A percentile compares a stretch with the other conserved stretches of the same genome.
Evolutionary conservation across 2,329 filamentous ascomycete species (phyloP).

Genomic region (Ascocoryne sarcoides): DNA sequence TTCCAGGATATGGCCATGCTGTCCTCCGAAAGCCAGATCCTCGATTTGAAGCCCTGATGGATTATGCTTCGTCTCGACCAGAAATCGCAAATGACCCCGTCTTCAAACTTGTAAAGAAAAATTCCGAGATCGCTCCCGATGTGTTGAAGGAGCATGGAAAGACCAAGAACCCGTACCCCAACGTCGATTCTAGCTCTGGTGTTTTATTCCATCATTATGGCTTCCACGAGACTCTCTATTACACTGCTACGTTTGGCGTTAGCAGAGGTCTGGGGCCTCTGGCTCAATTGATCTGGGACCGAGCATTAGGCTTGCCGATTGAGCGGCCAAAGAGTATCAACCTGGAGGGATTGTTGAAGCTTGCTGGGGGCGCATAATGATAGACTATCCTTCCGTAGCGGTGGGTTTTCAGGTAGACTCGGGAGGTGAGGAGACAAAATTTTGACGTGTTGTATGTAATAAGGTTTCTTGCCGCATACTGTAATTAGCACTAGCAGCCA

Average conservation of each 20-base stretch:
- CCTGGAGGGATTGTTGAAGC: conserved; percentile 72
- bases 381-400: not conserved
- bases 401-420: not conserved
- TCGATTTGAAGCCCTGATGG: conserved; percentile 92
- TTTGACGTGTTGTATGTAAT: too few species aligned
- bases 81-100: conserved; percentile 82
- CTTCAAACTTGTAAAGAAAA: conserved; percentile 89
- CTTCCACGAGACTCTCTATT: conserved; percentile 95
- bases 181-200: conserved; percentile 88
- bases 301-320: conserved; percentile 86
- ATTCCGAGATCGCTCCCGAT: conserved; percentile 80
- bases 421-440: not conserved
- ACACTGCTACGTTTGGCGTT: conserved; percentile 66
- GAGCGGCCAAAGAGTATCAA: conserved; percentile 98
- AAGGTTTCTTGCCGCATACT: too few species aligned
- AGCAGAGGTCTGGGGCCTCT: conserved; percentile 73
- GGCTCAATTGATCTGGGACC: conserved; percentile 93
- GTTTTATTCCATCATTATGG: conserved; percentile 98
- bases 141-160: conserved; percentile 94
- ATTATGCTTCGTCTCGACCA: conserved; percentile 77
- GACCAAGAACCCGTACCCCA: conserved; percentile 96
- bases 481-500: too few species aligned
- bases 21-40: conserved; percentile 96
- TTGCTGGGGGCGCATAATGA: conserved; percentile 36
- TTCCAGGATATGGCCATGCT: conserved; percentile 91